Conservation (phyloP, 441 rosid genomes). For the Gossypium gossypioides region DNA sequence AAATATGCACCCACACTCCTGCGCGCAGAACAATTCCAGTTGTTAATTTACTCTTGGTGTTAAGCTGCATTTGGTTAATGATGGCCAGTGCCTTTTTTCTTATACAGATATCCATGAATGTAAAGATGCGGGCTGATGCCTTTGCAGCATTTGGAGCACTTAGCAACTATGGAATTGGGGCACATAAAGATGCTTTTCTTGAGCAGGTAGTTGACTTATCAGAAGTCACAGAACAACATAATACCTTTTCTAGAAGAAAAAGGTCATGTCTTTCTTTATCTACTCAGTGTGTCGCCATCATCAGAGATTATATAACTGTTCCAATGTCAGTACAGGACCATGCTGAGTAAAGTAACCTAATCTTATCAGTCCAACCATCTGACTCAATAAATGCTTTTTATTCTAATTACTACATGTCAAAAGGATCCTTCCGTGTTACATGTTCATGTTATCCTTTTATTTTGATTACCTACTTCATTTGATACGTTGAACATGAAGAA, state of each 20-base stretch:
- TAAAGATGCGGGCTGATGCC: constrained; percentile 78
- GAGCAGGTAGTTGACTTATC: constrained; percentile 56
- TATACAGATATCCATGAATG: constrained; percentile 63
- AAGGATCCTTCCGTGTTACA: not conserved
- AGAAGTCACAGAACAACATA: not conserved
- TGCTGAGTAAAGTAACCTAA: not conserved
- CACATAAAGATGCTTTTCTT: constrained; percentile 63
- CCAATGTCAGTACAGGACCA: constrained; percentile 1
- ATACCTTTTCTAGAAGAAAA: not conserved
- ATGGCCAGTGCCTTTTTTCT: constrained; percentile 6
- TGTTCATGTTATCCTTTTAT: not conserved
- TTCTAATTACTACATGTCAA: not conserved
- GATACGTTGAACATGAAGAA: not conserved
- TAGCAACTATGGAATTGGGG: constrained; percentile 64
- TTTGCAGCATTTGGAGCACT: constrained; percentile 86
- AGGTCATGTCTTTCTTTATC: not conserved
- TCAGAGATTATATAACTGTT: constrained; percentile 8
- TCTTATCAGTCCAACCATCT: not conserved
- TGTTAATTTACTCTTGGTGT: constrained; percentile 8
- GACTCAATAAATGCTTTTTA: not conserved
- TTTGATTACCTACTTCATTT: constrained; percentile 3
- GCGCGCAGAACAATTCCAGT: not conserved
- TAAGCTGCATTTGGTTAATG: not conserved
- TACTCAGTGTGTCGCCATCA: not conserved
- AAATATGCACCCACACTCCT: not conserved